A percentile compares a stretch with the other conserved stretches of the same genome.
phyloP scores from a whole-genome alignment of 352 stramenopile genomes.

The Globisporangium nodosum region DNA sequence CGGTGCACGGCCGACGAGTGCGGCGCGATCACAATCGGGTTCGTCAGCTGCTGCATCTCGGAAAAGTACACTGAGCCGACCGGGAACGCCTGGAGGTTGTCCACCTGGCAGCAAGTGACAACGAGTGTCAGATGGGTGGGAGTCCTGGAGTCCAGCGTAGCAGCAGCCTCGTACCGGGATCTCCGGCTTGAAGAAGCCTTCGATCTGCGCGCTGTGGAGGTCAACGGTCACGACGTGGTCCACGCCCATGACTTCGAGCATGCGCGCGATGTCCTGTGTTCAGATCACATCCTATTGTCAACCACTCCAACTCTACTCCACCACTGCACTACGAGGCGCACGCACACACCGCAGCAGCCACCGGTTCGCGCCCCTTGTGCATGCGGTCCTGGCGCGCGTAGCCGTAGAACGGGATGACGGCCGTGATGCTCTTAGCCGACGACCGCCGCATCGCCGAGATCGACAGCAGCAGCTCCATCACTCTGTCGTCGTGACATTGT shows the following conservation, averaged over 20 bases:
- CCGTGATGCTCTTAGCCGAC: constrained; percentile 84
- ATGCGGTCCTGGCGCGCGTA: constrained; percentile 84
- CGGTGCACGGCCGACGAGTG: constrained; percentile 79
- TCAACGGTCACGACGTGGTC: constrained; percentile 86
- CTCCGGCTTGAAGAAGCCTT: constrained; percentile 85
- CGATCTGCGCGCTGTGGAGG: constrained; percentile 85
- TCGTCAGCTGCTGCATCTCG: constrained; percentile 49
- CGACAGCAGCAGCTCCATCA: constrained; percentile 83
- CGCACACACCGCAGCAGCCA: constrained; percentile 56
- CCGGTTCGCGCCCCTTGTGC: constrained; percentile 76
- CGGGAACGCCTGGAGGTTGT: constrained; percentile 84
- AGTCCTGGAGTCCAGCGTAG: too few relatives aligned
- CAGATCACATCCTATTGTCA: neutral
- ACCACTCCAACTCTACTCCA: neutral
- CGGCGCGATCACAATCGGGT: constrained; percentile 76
- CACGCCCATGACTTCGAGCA: constrained; percentile 89
- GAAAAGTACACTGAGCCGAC: constrained; percentile 85
- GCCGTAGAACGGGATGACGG: constrained; percentile 85
- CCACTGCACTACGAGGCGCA: neutral
- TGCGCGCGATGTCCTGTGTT: constrained; percentile 67
- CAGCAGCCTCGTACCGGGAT: constrained; percentile 40
- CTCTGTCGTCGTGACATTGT: constrained; percentile 15
- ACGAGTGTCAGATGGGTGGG: too few relatives aligned
- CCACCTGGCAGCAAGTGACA: constrained; percentile 27
- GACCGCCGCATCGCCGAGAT: constrained; percentile 80